Evolutionary conservation across 192 early-diverging fungal genomes (phyloP).

Genomic region (Allomyces javanicus): DNA sequence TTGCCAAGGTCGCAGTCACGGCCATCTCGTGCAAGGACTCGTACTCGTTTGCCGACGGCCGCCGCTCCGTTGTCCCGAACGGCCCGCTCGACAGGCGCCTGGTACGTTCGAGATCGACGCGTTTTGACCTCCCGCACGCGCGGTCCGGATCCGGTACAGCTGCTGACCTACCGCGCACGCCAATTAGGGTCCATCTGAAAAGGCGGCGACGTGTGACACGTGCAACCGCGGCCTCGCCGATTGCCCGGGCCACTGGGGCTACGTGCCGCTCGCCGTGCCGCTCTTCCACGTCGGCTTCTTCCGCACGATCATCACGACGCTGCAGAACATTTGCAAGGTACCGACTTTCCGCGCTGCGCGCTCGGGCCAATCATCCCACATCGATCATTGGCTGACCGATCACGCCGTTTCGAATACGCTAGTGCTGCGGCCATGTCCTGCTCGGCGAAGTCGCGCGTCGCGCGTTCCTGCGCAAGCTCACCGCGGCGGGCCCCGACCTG

Average conservation of each 20-base stretch:
- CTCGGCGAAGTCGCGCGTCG: slow-evolving; percentile 62
- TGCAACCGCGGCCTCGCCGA: slow-evolving; percentile 68
- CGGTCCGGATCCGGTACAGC: background rate
- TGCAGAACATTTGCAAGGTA: slow-evolving; percentile 96
- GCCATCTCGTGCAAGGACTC: no score
- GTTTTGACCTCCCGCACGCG: background rate
- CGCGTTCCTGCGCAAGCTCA: slow-evolving; percentile 40
- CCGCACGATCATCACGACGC: slow-evolving; percentile 59
- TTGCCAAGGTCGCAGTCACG: no score
- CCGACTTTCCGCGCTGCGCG: background rate
- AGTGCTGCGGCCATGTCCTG: slow-evolving; percentile 74
- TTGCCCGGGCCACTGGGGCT: slow-evolving; percentile 94
- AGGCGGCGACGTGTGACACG: slow-evolving; percentile 67
- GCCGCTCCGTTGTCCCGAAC: slow-evolving; percentile 32
- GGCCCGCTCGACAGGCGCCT: slow-evolving; percentile 81
- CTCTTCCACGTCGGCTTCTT: slow-evolving; percentile 99
- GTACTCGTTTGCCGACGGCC: slow-evolving; percentile 9
- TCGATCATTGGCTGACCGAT: slow-evolving; percentile 1
- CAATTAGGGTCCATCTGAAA: slow-evolving; percentile 49
- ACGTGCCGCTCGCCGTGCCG: slow-evolving; percentile 74
- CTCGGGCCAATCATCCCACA: background rate
- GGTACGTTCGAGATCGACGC: slow-evolving; percentile 19
- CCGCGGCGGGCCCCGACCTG: slow-evolving; percentile 65
- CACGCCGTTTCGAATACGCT: background rate
- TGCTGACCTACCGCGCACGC: background rate